Evolutionary conservation across 140 eudicot species (phyloP).

Genomic region (Ambrosia hybrid): DNA sequence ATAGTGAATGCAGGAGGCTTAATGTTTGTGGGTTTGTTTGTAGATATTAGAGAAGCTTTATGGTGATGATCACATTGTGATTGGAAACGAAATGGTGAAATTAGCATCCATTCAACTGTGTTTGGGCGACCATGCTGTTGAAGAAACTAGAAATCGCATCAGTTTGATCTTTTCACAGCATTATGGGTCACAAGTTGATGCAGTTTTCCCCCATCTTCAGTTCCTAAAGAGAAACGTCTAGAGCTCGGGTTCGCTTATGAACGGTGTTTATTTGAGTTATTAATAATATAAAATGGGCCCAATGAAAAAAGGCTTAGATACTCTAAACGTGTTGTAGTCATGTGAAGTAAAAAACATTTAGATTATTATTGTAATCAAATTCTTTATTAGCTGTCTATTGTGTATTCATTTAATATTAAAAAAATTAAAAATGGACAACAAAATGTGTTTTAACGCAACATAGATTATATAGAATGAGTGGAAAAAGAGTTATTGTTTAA

Average conservation of each 20-base stretch:
- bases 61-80: slow-evolving; percentile 56
- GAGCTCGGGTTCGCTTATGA: neutral
- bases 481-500: too few species aligned
- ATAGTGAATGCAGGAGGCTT: neutral
- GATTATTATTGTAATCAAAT: neutral
- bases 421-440: neutral
- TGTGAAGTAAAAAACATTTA: neutral
- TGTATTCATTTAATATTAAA: neutral
- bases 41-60: slow-evolving; percentile 84
- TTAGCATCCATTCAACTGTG: slow-evolving; percentile 65
- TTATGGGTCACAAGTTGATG: slow-evolving; percentile 66
- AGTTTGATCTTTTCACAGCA: slow-evolving; percentile 46
- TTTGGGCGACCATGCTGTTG: slow-evolving; percentile 38
- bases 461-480: too few species aligned
- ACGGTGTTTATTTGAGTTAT: neutral
- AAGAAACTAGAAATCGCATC: slow-evolving; percentile 33
- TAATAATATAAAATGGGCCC: neutral
- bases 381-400: neutral
- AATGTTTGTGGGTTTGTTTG: slow-evolving; percentile 15
- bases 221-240: slow-evolving; percentile 31
- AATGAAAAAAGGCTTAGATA: neutral
- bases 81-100: slow-evolving; percentile 79
- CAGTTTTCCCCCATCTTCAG: slow-evolving; percentile 40
- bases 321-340: neutral
- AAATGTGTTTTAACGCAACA: too few species aligned